These are phyloP conservation scores for Pestalotiopsis sp. DNA, from an alignment of 2,329 filamentous ascomycete genomes.

Conservation along the genomic window DNA sequence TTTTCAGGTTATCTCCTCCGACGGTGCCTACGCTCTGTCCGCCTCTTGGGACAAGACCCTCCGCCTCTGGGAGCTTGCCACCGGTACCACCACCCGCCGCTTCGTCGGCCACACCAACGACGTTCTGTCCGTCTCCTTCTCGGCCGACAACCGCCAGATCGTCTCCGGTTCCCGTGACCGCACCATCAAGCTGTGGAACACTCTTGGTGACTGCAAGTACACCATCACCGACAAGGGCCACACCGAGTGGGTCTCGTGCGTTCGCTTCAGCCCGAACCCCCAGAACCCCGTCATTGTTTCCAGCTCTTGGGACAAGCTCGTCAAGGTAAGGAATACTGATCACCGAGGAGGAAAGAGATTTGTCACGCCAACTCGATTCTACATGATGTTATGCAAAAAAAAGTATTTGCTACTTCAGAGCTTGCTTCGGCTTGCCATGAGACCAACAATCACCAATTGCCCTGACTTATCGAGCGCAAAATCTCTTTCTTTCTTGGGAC, in stretches of 20 bases:
- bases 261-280: conserved; percentile 99
- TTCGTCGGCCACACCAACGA: conserved; percentile 99
- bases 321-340: conserved; percentile 71
- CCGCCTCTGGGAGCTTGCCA: conserved; percentile 98
- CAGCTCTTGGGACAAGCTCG: conserved; percentile 98
- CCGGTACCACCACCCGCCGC: conserved; percentile 93
- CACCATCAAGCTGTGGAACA: conserved; percentile 99
- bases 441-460: conserved; percentile 88
- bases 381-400: conserved; percentile 87
- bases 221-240: conserved; percentile 99
- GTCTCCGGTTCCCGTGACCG: conserved; percentile 98
- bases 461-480: conserved; percentile 60
- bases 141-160: conserved; percentile 99
- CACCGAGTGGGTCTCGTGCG: conserved; percentile 99
- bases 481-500: conserved; percentile 13
- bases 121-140: conserved; percentile 99
- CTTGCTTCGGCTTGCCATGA: conserved; percentile 81
- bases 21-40: conserved; percentile 98
- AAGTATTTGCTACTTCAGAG: conserved; percentile 99
- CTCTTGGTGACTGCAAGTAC: conserved; percentile 99
- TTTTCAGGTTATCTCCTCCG: conserved; percentile 91
- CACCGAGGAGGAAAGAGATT: conserved; percentile 3
- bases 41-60: conserved; percentile 99
- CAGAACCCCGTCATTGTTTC: conserved; percentile 99
- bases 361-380: conserved; percentile 31